Base-by-base conservation (phyloP, 371 early-diverging fungal genomes). In the Haplosporangium sp. region DNA sequence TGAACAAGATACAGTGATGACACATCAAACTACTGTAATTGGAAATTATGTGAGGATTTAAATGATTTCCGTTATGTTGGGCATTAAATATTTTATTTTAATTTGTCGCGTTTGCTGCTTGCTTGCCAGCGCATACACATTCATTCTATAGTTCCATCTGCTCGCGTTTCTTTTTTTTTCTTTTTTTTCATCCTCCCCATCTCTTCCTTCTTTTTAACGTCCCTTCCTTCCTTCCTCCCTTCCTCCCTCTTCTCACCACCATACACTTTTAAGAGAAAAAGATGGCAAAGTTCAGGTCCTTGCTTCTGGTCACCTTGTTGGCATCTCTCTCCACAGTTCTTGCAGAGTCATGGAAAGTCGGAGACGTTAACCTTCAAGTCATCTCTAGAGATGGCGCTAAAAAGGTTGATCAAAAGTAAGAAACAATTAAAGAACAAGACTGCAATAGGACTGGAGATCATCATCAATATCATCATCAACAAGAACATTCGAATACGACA, bases 391-490 rank as follows among this genome's bases (percentile, higher is more conserved):
- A 69, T 42, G 74, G 78, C 37, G 35, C 42, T 39, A 73, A 69
- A 64, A 78, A 69, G 63, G 34, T 68, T 38, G 74, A 73, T 20
- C 74, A 72, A 57, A 73, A 48, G 78, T 78, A 78, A 69, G 73
- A 47, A 5, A 47, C 10, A 19, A 37, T 20, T 13, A 13, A 20
- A 57, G 4, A 57, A 56, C 27, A 35, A 56, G 2, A 35, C 2
- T n/a, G 48, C 59, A 40, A 11, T 27, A 27, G 27, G n/a, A 35
- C 45, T 15, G 48, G 20, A 27, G 27, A 34, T 53, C 53, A 19
- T 11, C 55, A 34, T 55, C 55, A 55, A 15, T 34, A 55, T 55
- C 55, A 27, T 9, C 15, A 55, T 15, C 55, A 55, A 34, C 35
- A 27, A 27, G 27, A 27, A 27, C 27, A 27, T 27, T 1, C 27